Evolutionary conservation across 2,329 filamentous ascomycete species (phyloP), one percentile per base, ranked within the genome.

Genomic region (Cytospora paraplurivora): DNA sequence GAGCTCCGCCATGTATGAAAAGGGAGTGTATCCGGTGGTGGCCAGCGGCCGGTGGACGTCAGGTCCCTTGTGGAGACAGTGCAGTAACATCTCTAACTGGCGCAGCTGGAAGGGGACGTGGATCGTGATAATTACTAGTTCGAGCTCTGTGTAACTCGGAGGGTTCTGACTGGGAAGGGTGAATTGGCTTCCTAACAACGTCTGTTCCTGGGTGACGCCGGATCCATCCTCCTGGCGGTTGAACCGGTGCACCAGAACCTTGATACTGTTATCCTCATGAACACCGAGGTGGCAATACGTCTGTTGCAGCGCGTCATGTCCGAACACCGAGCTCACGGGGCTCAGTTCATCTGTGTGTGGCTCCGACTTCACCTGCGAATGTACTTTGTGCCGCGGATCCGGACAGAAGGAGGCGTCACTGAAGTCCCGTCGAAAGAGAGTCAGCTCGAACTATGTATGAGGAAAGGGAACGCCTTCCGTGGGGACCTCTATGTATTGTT

Each of bases 311-410:
- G 32, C 33, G 13, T 44, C 57, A 34, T 12, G 21, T 27, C 57
- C 27, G n/a, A 44, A 38, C 7, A 27, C 6, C 7, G 35, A 13
- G 2, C 37, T 53, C 57, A 50, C 33, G 1, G 49, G 57, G 49
- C 57, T 59, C 51, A 34, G 6, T 15, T 50, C 51, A 17, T 50
- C 59, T 49, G 54, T 53, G 11, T 55, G 59, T 17, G 51, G 37
- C 8, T 61, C 59, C 7, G 38, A 7, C 37, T 55, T 61, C 38
- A 61, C 49, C 33, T 47, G 44, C 10, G 44, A 21, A 17, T 47
- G 44, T n/a, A 47, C 44, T 7, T 7, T 3, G 21, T 47, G 44
- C 44, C 21, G 44, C 2, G 44, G 7, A 47, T 47, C n/a, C 2
- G 44, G 7, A 47, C 21, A 47, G 8, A 47, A 19, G 5, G 44